Evolutionary conservation across 2,329 filamentous ascomycete species (phyloP).

Genomic region (Zymoseptoria passerinii): DNA sequence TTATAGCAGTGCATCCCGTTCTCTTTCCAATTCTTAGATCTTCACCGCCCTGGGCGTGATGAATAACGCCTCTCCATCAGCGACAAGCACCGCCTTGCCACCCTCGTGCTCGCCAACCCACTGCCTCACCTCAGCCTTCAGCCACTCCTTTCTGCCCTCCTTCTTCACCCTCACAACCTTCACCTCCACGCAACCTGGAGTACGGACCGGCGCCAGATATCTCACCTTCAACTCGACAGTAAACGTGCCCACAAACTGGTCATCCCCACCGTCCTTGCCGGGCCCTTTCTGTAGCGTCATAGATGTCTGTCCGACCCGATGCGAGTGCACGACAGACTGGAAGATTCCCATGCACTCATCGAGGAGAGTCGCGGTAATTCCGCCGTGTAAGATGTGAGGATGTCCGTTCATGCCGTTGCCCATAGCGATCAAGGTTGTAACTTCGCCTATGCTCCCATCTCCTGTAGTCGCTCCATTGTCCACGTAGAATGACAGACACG

Average conservation of each 20-base stretch:
- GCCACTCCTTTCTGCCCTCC: constrained; percentile 49
- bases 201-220: constrained; percentile 47
- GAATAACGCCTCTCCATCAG: constrained; percentile 49
- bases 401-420: constrained; percentile 49
- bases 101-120: constrained; percentile 30
- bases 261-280: neutral
- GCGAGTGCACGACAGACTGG: constrained; percentile 35
- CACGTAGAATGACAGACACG: constrained; percentile 38
- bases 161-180: constrained; percentile 34
- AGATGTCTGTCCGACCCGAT: constrained; percentile 4
- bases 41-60: constrained; percentile 26
- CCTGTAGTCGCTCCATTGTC: constrained; percentile 19
- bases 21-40: constrained; percentile 5
- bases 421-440: constrained; percentile 37
- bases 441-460: constrained; percentile 24
- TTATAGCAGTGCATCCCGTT: neutral
- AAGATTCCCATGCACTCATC: constrained; percentile 51
- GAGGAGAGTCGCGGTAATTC: constrained; percentile 49
- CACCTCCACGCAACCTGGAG: constrained; percentile 43
- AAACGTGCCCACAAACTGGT: constrained; percentile 28
- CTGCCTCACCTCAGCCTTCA: constrained; percentile 40
- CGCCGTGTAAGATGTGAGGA: constrained; percentile 48
- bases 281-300: neutral
- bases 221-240: constrained; percentile 50
- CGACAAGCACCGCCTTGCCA: constrained; percentile 41